Evolutionary conservation across 1,284 basidiomycete genomes (phyloP).

Genomic region (Trichosporon sp.): DNA sequence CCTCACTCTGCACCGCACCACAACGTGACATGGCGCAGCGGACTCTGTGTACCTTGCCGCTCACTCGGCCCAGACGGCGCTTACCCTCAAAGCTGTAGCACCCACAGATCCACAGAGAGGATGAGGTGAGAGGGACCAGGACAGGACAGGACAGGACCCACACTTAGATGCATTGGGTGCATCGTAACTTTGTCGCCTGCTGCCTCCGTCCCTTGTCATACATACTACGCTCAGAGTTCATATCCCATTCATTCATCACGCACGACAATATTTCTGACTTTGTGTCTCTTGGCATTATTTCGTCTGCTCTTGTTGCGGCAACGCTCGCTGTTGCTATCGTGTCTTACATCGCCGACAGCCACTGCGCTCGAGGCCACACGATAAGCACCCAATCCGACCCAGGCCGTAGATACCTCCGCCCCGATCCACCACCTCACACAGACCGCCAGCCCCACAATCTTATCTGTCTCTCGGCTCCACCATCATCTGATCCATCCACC

Average conservation of each 20-base stretch:
- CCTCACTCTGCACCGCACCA: no score
- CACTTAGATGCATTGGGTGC: background rate
- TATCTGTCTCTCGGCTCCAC: background rate
- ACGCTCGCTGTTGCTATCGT: background rate
- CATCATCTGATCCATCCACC: background rate
- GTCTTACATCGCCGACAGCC: background rate
- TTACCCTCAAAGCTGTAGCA: no score
- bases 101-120: no score
- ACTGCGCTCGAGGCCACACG: background rate
- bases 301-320: no score
- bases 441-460: conserved; percentile 2
- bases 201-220: background rate
- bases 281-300: background rate
- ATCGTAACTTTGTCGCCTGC: background rate
- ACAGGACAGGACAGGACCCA: background rate
- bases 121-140: no score
- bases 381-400: background rate
- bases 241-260: no score
- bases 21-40: no score
- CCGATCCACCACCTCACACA: no score
- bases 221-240: no score
- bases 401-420: background rate
- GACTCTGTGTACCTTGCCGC: no score
- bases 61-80: no score
- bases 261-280: background rate